Percentiles rank a stretch among this genome's conserved stretches.
These are phyloP conservation scores for Coniferiporia sulphurascens DNA, from an alignment of 1,284 basidiomycete species.

Conservation along the genomic window DNA sequence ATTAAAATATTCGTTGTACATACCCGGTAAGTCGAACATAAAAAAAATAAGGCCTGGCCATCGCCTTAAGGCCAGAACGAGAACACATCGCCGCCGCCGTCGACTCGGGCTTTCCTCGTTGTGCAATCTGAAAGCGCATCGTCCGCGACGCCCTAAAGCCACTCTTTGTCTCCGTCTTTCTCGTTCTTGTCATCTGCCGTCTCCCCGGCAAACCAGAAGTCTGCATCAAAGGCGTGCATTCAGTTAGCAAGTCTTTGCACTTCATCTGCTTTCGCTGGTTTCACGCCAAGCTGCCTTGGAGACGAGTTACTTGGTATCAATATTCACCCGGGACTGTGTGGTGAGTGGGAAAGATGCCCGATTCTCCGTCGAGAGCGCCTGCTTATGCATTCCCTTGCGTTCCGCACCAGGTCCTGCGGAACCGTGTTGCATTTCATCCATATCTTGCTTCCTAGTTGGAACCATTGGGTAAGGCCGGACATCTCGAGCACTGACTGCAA, in stretches of 20 bases:
- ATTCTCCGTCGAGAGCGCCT: background rate
- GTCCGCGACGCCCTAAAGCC: background rate
- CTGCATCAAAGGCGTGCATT: background rate
- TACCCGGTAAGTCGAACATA: background rate
- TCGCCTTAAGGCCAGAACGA: slow-evolving; percentile 10
- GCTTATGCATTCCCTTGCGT: background rate
- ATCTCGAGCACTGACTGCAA: background rate
- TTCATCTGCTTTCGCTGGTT: background rate
- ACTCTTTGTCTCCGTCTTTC: background rate
- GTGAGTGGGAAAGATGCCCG: background rate
- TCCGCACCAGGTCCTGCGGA: background rate
- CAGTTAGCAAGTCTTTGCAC: background rate
- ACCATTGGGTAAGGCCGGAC: background rate
- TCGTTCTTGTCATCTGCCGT: background rate
- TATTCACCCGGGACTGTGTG: background rate
- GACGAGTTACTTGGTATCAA: background rate
- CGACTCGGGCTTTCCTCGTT: background rate
- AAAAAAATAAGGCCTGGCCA: slow-evolving; percentile 1
- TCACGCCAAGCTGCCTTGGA: background rate
- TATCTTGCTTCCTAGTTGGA: background rate
- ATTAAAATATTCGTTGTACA: background rate
- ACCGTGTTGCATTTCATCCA: background rate
- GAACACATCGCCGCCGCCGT: background rate
- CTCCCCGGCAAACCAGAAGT: background rate
- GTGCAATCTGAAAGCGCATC: background rate